A percentile compares a stretch with the other conserved stretches of the same genome.
Evolutionary conservation across 352 stramenopile genomes (phyloP).

Genomic region (Phytophthora cactorum): DNA sequence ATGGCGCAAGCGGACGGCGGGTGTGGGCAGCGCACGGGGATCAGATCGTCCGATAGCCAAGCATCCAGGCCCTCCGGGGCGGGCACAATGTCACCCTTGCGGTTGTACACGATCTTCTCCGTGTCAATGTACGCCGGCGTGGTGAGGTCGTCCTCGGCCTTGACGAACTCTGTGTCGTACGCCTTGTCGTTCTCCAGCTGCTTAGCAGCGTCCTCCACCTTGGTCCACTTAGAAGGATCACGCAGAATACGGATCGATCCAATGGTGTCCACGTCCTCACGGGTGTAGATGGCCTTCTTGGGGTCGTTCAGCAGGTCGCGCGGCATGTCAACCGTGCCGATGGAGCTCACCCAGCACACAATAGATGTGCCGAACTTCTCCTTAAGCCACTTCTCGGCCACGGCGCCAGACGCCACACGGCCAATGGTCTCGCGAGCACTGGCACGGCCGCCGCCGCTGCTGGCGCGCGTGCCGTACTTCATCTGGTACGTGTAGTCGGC

Average conservation of each 20-base stretch:
- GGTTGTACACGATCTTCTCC: slow-evolving; percentile 92
- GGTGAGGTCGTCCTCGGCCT: slow-evolving; percentile 52
- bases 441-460: slow-evolving; percentile 95
- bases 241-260: slow-evolving; percentile 85
- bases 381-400: slow-evolving; percentile 96
- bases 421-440: slow-evolving; percentile 98
- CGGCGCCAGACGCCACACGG: slow-evolving; percentile 95
- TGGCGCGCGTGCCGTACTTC: slow-evolving; percentile 98
- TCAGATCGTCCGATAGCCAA: slow-evolving; percentile 86
- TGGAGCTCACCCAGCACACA: slow-evolving; percentile 90
- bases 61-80: slow-evolving; percentile 58
- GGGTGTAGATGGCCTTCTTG: slow-evolving; percentile 70
- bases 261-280: slow-evolving; percentile 85
- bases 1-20: slow-evolving; percentile 93
- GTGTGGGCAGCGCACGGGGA: slow-evolving; percentile 96
- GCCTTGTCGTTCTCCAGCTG: slow-evolving; percentile 67
- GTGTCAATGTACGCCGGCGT: slow-evolving; percentile 93
- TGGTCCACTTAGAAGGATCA: slow-evolving; percentile 69
- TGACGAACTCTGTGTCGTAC: slow-evolving; percentile 82
- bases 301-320: slow-evolving; percentile 69
- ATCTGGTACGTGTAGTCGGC: slow-evolving; percentile 99
- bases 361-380: slow-evolving; percentile 92
- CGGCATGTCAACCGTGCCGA: slow-evolving; percentile 88
- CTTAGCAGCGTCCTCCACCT: slow-evolving; percentile 45
- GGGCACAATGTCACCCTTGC: slow-evolving; percentile 67